These are phyloP conservation scores for Hordeum marinum DNA, from an alignment of 176 grass and related monocot genomes.

Conservation along the genomic window DNA sequence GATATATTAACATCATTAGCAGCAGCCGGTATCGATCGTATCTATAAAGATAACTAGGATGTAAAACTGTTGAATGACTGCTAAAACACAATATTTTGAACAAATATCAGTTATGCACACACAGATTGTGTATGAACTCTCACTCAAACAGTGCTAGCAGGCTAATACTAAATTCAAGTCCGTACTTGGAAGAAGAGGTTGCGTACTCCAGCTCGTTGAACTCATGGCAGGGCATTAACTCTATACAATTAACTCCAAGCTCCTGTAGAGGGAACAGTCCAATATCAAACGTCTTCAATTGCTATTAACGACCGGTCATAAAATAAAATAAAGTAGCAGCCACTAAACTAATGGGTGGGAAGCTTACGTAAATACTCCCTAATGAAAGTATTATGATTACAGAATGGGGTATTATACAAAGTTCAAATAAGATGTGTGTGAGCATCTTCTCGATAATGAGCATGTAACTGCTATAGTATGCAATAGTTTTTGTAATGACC, in stretches of 20 bases:
- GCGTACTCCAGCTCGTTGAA: constrained; percentile 94
- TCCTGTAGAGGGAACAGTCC: constrained; percentile 46
- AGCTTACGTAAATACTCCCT: neutral
- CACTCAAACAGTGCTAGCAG: neutral
- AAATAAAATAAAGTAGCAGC: neutral
- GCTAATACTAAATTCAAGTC: constrained; percentile 4
- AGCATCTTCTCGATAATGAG: neutral
- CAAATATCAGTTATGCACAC: neutral
- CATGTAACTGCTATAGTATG: neutral
- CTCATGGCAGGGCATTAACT: constrained; percentile 95
- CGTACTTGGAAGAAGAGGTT: constrained; percentile 63
- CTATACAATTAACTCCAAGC: constrained; percentile 91
- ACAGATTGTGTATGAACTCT: neutral
- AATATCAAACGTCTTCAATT: constrained; percentile 4
- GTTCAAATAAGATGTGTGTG: neutral
- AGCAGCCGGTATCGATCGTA: neutral
- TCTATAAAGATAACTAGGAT: neutral
- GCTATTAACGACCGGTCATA: neutral
- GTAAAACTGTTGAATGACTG: neutral
- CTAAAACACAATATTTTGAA: neutral
- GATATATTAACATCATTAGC: neutral
- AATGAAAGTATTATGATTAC: too few relatives aligned
- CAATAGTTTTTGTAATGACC: neutral
- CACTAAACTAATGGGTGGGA: neutral
- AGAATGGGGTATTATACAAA: neutral